phyloP scores from a whole-genome alignment of 1,284 basidiomycete genomes.

The Rhodotorula sp. region DNA sequence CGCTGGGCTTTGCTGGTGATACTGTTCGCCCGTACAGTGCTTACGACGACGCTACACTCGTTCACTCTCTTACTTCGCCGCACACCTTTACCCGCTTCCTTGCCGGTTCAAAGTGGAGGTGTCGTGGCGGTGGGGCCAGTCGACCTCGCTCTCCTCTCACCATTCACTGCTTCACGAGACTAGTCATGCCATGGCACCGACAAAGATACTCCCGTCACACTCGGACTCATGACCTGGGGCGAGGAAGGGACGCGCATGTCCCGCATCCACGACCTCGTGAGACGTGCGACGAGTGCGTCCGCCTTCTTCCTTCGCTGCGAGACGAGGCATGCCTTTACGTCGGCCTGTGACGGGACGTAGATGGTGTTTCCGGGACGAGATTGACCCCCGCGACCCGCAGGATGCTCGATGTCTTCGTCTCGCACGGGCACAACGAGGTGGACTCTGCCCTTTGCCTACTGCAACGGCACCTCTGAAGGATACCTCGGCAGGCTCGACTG shows the following conservation, averaged over 20 bases:
- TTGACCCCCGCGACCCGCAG: constrained; percentile 46
- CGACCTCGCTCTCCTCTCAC: background rate
- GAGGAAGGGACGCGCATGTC: constrained; percentile 12
- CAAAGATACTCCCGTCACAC: constrained; percentile 9
- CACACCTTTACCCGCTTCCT: too few relatives aligned
- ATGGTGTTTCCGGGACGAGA: too few relatives aligned
- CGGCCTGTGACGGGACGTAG: constrained; percentile 17
- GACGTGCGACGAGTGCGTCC: constrained; percentile 16
- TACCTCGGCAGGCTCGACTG: constrained; percentile 37
- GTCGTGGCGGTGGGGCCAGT: too few relatives aligned
- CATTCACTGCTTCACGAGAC: too few relatives aligned
- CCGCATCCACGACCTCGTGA: constrained; percentile 15
- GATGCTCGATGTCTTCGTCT: constrained; percentile 60
- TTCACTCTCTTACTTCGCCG: too few relatives aligned
- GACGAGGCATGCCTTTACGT: background rate
- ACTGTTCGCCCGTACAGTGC: too few relatives aligned
- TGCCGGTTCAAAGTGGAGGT: too few relatives aligned
- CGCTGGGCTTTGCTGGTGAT: too few relatives aligned
- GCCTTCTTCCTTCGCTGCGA: too few relatives aligned
- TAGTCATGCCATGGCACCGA: background rate
- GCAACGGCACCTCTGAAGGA: constrained; percentile 45
- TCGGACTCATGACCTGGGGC: constrained; percentile 32
- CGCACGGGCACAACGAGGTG: constrained; percentile 58
- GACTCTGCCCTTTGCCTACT: constrained; percentile 60
- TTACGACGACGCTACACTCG: too few relatives aligned